These are phyloP conservation scores for Mycena latifolia DNA, from an alignment of 768 basidiomycete genomes.

Conservation along the genomic window DNA sequence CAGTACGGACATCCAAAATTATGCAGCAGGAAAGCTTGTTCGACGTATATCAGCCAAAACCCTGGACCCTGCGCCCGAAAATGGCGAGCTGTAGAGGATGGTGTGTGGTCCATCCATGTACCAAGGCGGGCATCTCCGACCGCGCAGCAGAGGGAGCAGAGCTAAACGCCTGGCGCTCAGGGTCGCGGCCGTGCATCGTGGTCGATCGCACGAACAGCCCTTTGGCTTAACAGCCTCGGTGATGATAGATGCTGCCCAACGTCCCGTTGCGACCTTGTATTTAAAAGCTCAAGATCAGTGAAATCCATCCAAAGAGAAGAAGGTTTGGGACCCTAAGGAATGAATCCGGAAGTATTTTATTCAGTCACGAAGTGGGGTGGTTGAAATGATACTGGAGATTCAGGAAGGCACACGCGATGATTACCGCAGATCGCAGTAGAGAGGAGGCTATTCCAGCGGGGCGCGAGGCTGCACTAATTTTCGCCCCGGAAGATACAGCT, in stretches of 20 bases:
- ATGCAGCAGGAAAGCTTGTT: constrained; percentile 13
- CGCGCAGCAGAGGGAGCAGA: background rate
- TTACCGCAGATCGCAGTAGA: no score
- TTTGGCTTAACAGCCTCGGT: background rate
- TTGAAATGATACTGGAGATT: no score
- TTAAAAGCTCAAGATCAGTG: no score
- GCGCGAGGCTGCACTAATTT: no score
- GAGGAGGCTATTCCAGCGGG: no score
- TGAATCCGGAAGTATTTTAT: no score
- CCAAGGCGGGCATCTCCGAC: background rate
- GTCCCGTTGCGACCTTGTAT: no score
- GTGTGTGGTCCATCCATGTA: background rate
- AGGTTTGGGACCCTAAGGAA: no score
- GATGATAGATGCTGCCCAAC: background rate
- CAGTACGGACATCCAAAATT: background rate
- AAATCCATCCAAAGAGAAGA: no score
- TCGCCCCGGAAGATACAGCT: no score
- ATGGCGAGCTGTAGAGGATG: constrained; percentile 13
- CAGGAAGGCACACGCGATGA: no score
- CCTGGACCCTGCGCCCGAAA: constrained; percentile 13
- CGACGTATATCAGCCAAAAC: background rate
- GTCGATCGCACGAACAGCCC: background rate
- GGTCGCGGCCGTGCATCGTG: background rate
- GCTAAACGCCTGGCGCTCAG: background rate
- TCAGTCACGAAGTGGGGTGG: no score